phyloP scores from a whole-genome alignment of 2,329 filamentous ascomycete genomes.

The Colletotrichum sp. region DNA sequence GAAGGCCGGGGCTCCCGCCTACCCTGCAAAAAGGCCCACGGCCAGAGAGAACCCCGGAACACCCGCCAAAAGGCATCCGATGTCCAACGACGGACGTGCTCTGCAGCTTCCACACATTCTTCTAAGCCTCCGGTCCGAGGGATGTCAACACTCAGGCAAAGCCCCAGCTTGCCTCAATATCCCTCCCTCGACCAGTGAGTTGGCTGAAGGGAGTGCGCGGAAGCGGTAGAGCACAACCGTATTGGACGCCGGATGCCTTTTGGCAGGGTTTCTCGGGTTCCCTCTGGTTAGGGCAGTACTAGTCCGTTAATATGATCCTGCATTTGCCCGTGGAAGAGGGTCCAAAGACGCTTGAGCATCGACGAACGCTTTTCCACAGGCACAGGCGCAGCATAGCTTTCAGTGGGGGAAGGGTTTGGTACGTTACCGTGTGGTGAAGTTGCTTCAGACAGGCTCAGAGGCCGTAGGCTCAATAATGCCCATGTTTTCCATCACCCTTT shows the following conservation, averaged over 20 bases:
- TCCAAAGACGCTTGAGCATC: neutral
- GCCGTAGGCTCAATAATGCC: neutral
- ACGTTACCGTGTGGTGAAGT: neutral
- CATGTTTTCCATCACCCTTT: neutral
- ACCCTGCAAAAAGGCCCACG: neutral
- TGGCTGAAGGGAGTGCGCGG: neutral
- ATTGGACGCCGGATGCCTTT: neutral
- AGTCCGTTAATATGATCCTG: neutral
- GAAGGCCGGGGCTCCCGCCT: neutral
- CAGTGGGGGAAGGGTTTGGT: neutral
- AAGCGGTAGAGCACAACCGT: neutral
- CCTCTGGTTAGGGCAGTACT: neutral
- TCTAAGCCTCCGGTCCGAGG: neutral
- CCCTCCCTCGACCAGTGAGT: neutral
- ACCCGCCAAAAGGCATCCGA: neutral
- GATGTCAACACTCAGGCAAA: neutral
- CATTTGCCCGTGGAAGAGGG: too few relatives aligned
- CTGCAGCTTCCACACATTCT: neutral
- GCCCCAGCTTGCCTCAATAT: neutral
- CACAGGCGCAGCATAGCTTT: neutral
- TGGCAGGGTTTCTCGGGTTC: neutral
- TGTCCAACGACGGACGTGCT: neutral
- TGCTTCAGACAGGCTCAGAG: neutral
- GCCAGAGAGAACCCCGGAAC: neutral
- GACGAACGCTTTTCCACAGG: neutral